These are phyloP conservation scores for Aspergillus proliferans DNA, from an alignment of 2,329 filamentous ascomycete genomes.

Conservation along the genomic window DNA sequence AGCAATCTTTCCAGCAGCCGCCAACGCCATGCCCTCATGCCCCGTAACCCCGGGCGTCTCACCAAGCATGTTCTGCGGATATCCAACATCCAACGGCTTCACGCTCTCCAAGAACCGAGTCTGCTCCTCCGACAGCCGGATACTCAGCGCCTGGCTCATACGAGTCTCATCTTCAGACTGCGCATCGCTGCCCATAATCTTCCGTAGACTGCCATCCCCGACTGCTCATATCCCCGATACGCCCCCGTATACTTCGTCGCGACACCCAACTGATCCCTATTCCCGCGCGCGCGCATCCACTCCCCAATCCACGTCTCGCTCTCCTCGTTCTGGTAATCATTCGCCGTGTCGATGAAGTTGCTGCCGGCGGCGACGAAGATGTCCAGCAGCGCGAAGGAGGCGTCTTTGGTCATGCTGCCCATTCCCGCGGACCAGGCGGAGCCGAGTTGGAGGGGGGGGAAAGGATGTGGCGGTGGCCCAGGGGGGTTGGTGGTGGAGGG, in stretches of 20 bases:
- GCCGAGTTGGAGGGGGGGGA: conserved; percentile 50
- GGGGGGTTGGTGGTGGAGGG: too few species aligned
- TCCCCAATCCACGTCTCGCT: conserved; percentile 61
- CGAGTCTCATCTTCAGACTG: conserved; percentile 46
- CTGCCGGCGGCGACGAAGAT: conserved; percentile 58
- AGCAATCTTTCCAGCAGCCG: conserved; percentile 1
- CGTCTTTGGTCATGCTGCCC: conserved; percentile 58
- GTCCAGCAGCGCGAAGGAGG: conserved; percentile 58
- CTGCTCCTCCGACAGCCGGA: conserved; percentile 55
- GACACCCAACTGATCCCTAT: conserved; percentile 62
- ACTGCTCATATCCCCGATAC: conserved; percentile 37
- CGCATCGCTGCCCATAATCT: conserved; percentile 15
- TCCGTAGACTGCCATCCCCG: conserved; percentile 37
- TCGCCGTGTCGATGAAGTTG: conserved; percentile 67
- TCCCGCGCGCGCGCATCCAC: conserved; percentile 58
- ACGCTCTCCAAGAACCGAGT: conserved; percentile 60
- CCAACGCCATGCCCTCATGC: conserved; percentile 1
- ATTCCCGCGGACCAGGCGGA: conserved; percentile 43
- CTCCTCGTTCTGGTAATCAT: conserved; percentile 59
- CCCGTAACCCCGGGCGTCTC: conserved; percentile 14
- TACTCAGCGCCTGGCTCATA: conserved; percentile 52
- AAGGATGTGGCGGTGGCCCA: conserved; percentile 51
- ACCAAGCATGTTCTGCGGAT: conserved; percentile 55
- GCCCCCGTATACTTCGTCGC: conserved; percentile 64
- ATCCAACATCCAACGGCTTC: conserved; percentile 57